These are phyloP conservation scores for Xylariaceae sp. DNA, from an alignment of 2,329 filamentous ascomycete species.

Conservation along the genomic window DNA sequence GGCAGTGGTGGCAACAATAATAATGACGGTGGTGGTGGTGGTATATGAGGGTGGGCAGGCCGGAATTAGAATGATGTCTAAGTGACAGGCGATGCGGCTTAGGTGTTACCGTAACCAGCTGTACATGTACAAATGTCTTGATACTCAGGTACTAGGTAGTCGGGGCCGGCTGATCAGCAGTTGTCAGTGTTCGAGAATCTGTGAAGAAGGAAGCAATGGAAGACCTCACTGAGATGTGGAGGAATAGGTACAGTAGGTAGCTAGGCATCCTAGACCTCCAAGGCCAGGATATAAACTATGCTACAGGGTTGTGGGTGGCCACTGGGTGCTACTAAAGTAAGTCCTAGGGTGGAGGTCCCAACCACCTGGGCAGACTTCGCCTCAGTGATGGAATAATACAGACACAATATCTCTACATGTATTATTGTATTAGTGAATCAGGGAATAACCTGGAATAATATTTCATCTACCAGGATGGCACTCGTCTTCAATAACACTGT, in stretches of 20 bases:
- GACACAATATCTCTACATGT: no score
- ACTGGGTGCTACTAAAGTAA: not conserved
- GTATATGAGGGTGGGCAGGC: not conserved
- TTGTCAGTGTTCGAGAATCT: constrained; percentile 20
- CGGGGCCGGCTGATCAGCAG: constrained; percentile 25
- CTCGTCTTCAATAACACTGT: no score
- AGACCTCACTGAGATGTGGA: constrained; percentile 21
- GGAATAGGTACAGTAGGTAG: no score
- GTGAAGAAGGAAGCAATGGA: constrained; percentile 3
- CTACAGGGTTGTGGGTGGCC: not conserved
- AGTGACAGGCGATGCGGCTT: constrained; percentile 14
- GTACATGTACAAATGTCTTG: constrained; percentile 19
- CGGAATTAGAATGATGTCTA: constrained; percentile 12
- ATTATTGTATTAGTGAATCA: no score
- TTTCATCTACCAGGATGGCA: no score
- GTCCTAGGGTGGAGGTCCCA: constrained; percentile 6
- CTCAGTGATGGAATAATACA: no score
- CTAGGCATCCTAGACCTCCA: constrained; percentile 22
- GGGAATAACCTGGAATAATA: no score
- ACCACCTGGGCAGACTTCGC: constrained; percentile 13
- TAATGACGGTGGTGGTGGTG: constrained; percentile 1
- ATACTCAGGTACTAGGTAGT: not conserved
- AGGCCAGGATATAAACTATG: not conserved
- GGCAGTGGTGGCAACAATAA: not conserved
- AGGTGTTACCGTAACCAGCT: not conserved